phyloP scores from a whole-genome alignment of 495 filamentous ascomycete genomes.

The Penicillium tannophilum region DNA sequence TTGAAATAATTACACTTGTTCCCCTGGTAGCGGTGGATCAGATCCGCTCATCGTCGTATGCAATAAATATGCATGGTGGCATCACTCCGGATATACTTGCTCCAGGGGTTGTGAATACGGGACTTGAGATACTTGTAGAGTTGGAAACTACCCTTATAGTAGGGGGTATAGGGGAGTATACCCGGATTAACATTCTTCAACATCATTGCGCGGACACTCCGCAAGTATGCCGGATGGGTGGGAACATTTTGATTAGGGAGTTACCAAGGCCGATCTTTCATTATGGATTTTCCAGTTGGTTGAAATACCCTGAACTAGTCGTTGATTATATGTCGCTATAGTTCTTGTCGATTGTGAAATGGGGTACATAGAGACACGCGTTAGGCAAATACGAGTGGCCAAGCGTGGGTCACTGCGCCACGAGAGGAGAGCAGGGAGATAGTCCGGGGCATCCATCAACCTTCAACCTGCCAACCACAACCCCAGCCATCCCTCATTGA shows the following conservation, averaged over 20 bases:
- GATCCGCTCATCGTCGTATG: slow-evolving; percentile 1
- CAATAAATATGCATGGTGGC: slow-evolving; percentile 10
- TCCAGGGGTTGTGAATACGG: neutral
- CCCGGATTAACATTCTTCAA: neutral
- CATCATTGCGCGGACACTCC: neutral
- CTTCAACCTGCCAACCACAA: neutral
- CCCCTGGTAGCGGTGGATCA: neutral
- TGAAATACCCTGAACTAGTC: neutral
- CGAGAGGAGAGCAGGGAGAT: slow-evolving; percentile 5
- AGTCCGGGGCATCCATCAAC: slow-evolving; percentile 8
- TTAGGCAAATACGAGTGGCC: slow-evolving; percentile 2
- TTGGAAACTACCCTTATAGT: too few relatives aligned
- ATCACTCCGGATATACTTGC: slow-evolving; percentile 3
- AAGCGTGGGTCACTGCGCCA: slow-evolving; percentile 22
- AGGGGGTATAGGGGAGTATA: neutral
- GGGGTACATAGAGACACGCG: neutral
- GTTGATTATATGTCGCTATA: neutral
- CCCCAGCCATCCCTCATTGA: slow-evolving; percentile 5
- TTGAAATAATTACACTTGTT: neutral
- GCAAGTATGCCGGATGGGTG: neutral
- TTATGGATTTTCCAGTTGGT: neutral
- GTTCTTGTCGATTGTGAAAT: neutral
- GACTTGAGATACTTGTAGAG: neutral
- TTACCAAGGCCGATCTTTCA: neutral
- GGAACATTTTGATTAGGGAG: neutral